Conservation (phyloP, 352 stramenopile genomes). For the Pythium brachiatum region DNA sequence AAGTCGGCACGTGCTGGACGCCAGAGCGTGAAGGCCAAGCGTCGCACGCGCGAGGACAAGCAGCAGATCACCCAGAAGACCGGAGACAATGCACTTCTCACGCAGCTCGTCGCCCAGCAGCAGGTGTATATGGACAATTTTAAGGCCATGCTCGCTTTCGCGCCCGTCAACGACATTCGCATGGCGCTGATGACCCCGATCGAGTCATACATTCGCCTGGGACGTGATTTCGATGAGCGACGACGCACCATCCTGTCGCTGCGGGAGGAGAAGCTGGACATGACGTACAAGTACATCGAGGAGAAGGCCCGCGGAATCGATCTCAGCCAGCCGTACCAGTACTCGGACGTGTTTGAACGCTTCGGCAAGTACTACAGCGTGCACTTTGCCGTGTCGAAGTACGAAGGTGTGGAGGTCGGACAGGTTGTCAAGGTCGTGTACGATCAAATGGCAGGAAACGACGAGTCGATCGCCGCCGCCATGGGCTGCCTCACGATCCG, state of each 20-base stretch:
- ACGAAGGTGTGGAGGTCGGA: conserved; percentile 60
- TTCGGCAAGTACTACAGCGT: conserved; percentile 82
- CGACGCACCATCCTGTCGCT: conserved; percentile 54
- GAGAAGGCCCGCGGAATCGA: conserved; percentile 60
- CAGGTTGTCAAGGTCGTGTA: conserved; percentile 68
- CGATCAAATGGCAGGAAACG: conserved; percentile 65
- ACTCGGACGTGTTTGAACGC: conserved; percentile 77
- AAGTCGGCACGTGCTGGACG: conserved; percentile 17
- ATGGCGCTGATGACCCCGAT: conserved; percentile 81
- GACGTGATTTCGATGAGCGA: conserved; percentile 58
- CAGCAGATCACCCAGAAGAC: conserved; percentile 41
- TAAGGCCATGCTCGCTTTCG: conserved; percentile 72
- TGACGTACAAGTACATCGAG: conserved; percentile 80
- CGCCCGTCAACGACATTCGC: conserved; percentile 64
- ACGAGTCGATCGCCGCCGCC: conserved; percentile 47
- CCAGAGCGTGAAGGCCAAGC: conserved; percentile 44
- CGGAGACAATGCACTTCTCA: conserved; percentile 50
- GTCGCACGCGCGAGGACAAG: conserved; percentile 36
- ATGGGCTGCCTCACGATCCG: conserved; percentile 65
- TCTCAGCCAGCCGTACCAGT: conserved; percentile 58
- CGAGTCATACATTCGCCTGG: conserved; percentile 70
- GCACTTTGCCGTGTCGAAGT: conserved; percentile 72
- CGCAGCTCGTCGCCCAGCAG: conserved; percentile 60
- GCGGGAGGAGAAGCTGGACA: conserved; percentile 75
- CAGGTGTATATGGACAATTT: conserved; percentile 77